phyloP scores from a whole-genome alignment of 305 asterid genomes.

The Lippia alba region DNA sequence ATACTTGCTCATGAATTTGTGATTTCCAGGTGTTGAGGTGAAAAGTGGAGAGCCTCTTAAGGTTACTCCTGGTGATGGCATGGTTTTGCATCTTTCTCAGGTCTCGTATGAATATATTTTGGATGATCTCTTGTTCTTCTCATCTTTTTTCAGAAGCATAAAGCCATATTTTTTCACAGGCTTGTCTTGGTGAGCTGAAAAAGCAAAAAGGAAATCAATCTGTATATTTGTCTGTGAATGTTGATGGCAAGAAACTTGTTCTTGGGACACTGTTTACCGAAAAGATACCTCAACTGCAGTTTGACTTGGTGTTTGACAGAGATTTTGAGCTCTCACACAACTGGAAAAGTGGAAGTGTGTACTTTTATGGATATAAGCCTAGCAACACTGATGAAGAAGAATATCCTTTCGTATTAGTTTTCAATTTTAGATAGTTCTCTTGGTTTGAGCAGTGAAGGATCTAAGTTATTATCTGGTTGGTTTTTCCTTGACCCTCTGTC shows the following conservation, averaged over 20 bases:
- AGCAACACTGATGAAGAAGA: conserved; percentile 56
- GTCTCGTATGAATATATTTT: conserved; percentile 37
- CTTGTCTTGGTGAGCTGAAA: conserved; percentile 73
- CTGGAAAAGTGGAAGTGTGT: conserved; percentile 79
- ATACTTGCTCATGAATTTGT: conserved; percentile 2
- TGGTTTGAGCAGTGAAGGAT: not conserved
- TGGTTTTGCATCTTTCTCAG: conserved; percentile 88
- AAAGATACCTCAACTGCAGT: conserved; percentile 82
- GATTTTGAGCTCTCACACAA: conserved; percentile 82
- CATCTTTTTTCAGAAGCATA: not conserved
- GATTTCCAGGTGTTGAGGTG: conserved; percentile 69
- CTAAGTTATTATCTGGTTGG: not conserved
- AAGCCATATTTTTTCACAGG: conserved; percentile 44
- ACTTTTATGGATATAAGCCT: conserved; percentile 73
- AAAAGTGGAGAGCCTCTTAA: conserved; percentile 59
- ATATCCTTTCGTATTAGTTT: conserved; percentile 61
- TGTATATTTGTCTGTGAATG: conserved; percentile 54
- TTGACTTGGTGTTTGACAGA: conserved; percentile 77
- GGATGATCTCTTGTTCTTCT: not conserved
- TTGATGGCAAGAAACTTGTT: conserved; percentile 71
- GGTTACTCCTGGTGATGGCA: conserved; percentile 61
- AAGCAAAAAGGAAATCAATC: conserved; percentile 60
- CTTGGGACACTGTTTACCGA: conserved; percentile 78
- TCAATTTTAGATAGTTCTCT: not conserved
- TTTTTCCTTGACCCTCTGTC: conserved; percentile 44